Percentiles rank a stretch among this genome's conserved stretches.
These are phyloP conservation scores for Chrysanthemum lavandulifolium DNA, from an alignment of 129 eudicot genomes.

Conservation along the genomic window DNA sequence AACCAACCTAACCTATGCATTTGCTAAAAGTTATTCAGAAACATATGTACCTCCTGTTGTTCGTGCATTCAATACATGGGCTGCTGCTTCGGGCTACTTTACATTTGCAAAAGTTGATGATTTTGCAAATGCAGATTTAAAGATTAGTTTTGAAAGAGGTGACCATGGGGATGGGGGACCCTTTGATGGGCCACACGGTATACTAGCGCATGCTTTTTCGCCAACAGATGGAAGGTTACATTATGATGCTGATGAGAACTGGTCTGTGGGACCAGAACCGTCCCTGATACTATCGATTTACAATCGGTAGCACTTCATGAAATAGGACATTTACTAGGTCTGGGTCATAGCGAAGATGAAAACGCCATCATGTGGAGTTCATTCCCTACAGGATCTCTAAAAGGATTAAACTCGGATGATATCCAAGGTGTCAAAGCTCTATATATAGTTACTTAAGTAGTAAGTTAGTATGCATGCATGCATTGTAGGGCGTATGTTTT, in stretches of 20 bases:
- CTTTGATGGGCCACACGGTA: background rate
- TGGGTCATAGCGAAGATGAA: background rate
- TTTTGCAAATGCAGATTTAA: background rate
- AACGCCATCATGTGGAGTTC: background rate
- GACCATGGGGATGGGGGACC: background rate
- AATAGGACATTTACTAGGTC: constrained; percentile 28
- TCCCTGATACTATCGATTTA: background rate
- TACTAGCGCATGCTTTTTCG: background rate
- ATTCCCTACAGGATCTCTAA: background rate
- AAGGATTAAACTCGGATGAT: constrained; percentile 16
- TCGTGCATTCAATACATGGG: constrained; percentile 12
- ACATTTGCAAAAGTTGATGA: background rate
- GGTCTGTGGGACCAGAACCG: background rate
- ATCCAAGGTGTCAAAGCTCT: background rate
- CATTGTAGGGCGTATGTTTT: too few relatives aligned
- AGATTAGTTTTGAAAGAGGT: background rate
- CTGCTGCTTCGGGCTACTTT: constrained; percentile 15
- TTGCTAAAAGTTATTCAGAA: background rate
- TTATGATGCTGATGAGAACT: background rate
- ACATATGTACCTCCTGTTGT: background rate
- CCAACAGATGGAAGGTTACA: constrained; percentile 17
- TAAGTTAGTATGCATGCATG: too few relatives aligned
- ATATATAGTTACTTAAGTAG: too few relatives aligned
- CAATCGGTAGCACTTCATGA: constrained; percentile 5
- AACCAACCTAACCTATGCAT: constrained; percentile 3